Conservation (phyloP, 1,284 basidiomycete genomes). For the Rugosomyces carneus region DNA sequence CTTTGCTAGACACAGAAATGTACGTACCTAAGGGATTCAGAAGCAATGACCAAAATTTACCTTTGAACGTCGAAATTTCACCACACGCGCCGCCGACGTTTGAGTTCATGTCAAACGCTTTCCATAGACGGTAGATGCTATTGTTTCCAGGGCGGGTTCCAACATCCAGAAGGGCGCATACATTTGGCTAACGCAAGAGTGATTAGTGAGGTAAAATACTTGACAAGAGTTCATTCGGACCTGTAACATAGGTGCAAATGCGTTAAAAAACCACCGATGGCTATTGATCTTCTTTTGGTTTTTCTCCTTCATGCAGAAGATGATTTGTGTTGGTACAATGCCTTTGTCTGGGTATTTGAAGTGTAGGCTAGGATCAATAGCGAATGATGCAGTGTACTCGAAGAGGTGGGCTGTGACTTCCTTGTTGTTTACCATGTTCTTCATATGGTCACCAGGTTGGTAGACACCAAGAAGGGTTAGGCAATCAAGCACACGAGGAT, state of each 20-base stretch:
- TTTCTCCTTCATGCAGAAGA: constrained; percentile 92
- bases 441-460: constrained; percentile 79
- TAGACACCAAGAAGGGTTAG: constrained; percentile 78
- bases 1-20: not conserved
- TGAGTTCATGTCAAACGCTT: constrained; percentile 89
- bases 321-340: constrained; percentile 89
- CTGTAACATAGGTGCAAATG: constrained; percentile 71
- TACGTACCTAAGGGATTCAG: constrained; percentile 77
- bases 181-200: constrained; percentile 60
- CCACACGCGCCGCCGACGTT: constrained; percentile 94
- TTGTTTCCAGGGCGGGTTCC: constrained; percentile 85
- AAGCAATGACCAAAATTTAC: constrained; percentile 76
- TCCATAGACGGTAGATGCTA: constrained; percentile 92
- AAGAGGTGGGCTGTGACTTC: constrained; percentile 92
- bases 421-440: constrained; percentile 83
- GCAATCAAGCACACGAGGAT: constrained; percentile 92
- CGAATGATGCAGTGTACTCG: constrained; percentile 93
- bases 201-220: constrained; percentile 1
- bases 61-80: constrained; percentile 91
- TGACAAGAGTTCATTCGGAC: constrained; percentile 28
- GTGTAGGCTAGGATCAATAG: constrained; percentile 81
- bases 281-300: constrained; percentile 97
- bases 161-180: constrained; percentile 88
- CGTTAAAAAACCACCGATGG: constrained; percentile 95
- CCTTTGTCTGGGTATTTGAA: constrained; percentile 95